These are phyloP conservation scores for Aspergillus novofumigatus DNA, from an alignment of 2,329 filamentous ascomycete species.

Conservation along the genomic window DNA sequence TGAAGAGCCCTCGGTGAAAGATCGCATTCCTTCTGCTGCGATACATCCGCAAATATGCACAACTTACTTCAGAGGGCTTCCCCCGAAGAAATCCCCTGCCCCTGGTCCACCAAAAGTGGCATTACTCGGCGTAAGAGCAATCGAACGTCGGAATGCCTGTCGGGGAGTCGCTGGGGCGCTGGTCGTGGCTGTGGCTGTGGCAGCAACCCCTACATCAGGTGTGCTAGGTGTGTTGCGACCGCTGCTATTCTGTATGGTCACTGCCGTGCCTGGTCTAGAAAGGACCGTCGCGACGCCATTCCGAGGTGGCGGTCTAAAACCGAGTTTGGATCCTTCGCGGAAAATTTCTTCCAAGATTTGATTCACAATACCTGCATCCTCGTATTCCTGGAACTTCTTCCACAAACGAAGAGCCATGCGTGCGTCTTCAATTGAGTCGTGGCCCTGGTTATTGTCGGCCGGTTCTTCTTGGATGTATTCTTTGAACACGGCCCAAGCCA, in stretches of 20 bases:
- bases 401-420: constrained; percentile 84
- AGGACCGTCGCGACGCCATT: constrained; percentile 30
- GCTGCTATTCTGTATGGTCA: constrained; percentile 35
- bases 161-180: constrained; percentile 40
- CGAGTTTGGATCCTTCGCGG: constrained; percentile 55
- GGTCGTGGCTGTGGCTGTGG: constrained; percentile 11
- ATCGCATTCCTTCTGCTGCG: not conserved
- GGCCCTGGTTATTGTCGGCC: constrained; percentile 44
- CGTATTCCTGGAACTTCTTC: constrained; percentile 84
- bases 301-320: constrained; percentile 53
- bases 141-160: constrained; percentile 39
- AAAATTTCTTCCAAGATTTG: constrained; percentile 86
- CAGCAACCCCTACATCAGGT: constrained; percentile 27
- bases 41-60: not conserved
- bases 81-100: constrained; percentile 36
- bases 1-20: not conserved
- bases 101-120: constrained; percentile 38
- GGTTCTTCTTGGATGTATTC: constrained; percentile 90
- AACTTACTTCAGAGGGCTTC: constrained; percentile 35
- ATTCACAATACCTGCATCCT: constrained; percentile 78
- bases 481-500: constrained; percentile 86
- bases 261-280: constrained; percentile 37
- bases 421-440: constrained; percentile 95
- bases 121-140: constrained; percentile 41
- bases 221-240: constrained; percentile 42